Percentiles rank a stretch among this genome's conserved stretches.
Conservation (phyloP, 495 filamentous ascomycete genomes). For the Penicillium arizonense region DNA sequence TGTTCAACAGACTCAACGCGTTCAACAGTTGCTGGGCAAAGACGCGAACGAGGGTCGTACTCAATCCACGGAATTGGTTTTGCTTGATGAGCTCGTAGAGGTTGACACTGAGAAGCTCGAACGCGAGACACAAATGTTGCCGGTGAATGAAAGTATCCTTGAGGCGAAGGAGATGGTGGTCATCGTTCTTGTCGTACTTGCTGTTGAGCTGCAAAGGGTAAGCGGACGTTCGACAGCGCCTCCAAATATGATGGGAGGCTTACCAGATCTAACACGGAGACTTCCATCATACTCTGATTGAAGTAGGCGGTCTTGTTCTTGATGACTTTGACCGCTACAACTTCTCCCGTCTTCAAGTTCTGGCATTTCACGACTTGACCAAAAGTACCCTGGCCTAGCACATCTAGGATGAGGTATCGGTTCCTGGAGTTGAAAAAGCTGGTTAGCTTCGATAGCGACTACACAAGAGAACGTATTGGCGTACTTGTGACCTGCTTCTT, state of each 20-base stretch:
- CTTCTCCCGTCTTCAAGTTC: constrained; percentile 96
- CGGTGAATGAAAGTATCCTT: constrained; percentile 99
- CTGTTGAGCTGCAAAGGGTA: constrained; percentile 73
- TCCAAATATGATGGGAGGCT: constrained; percentile 15
- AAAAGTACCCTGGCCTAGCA: constrained; percentile 97
- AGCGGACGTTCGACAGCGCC: neutral
- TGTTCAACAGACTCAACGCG: constrained; percentile 89
- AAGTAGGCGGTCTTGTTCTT: constrained; percentile 99
- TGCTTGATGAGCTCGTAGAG: constrained; percentile 99
- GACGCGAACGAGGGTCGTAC: constrained; percentile 95
- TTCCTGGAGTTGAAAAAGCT: constrained; percentile 57
- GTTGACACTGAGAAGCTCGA: constrained; percentile 96
- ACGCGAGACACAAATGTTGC: constrained; percentile 96
- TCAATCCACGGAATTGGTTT: constrained; percentile 97
- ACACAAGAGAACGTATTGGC: constrained; percentile 17
- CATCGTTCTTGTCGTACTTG: constrained; percentile 98
- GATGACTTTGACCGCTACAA: constrained; percentile 98
- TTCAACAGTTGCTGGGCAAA: constrained; percentile 97
- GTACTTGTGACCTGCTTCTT: constrained; percentile 96
- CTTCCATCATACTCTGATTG: constrained; percentile 99
- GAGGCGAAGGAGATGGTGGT: constrained; percentile 92
- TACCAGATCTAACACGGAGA: constrained; percentile 96
- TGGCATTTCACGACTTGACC: constrained; percentile 99
- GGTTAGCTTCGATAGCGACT: constrained; percentile 11
- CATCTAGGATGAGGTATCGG: constrained; percentile 96